phyloP scores from a whole-genome alignment of 495 filamentous ascomycete species.

The Penicillium taxi region DNA sequence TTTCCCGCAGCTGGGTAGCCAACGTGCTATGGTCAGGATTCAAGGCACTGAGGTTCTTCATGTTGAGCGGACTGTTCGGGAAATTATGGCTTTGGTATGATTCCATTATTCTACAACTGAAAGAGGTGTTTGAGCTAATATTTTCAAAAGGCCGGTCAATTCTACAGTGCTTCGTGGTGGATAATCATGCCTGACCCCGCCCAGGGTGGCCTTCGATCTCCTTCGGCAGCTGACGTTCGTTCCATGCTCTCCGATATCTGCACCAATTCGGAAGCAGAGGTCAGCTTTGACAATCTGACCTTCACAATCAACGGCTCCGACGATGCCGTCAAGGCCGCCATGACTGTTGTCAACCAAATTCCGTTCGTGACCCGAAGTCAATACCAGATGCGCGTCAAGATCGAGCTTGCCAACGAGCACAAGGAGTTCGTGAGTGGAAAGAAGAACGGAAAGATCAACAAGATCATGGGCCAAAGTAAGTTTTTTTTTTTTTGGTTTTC shows the following conservation, averaged over 20 bases:
- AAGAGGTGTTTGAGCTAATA: slow-evolving; percentile 13
- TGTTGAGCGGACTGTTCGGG: slow-evolving; percentile 85
- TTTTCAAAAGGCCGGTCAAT: slow-evolving; percentile 72
- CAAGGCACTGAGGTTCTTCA: slow-evolving; percentile 89
- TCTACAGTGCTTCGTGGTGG: slow-evolving; percentile 96
- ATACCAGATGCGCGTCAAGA: slow-evolving; percentile 92
- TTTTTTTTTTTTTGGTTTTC: not conserved
- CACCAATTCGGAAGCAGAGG: slow-evolving; percentile 88
- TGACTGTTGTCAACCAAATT: slow-evolving; percentile 87
- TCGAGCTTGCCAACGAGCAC: slow-evolving; percentile 97
- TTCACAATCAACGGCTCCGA: slow-evolving; percentile 94
- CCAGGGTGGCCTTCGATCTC: slow-evolving; percentile 52
- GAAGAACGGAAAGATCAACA: slow-evolving; percentile 99
- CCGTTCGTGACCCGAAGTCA: slow-evolving; percentile 79
- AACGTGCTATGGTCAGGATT: slow-evolving; percentile 70
- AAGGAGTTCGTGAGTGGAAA: slow-evolving; percentile 99
- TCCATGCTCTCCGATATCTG: slow-evolving; percentile 93
- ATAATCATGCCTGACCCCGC: slow-evolving; percentile 68
- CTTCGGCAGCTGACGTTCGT: slow-evolving; percentile 67
- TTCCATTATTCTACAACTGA: not conserved
- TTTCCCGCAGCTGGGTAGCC: slow-evolving; percentile 75
- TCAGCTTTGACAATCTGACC: slow-evolving; percentile 85
- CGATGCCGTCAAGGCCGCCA: slow-evolving; percentile 86
- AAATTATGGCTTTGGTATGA: slow-evolving; percentile 86
- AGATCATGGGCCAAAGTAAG: slow-evolving; percentile 97